phyloP scores from a whole-genome alignment of 2,329 filamentous ascomycete genomes.

The Colletotrichum siamense region DNA sequence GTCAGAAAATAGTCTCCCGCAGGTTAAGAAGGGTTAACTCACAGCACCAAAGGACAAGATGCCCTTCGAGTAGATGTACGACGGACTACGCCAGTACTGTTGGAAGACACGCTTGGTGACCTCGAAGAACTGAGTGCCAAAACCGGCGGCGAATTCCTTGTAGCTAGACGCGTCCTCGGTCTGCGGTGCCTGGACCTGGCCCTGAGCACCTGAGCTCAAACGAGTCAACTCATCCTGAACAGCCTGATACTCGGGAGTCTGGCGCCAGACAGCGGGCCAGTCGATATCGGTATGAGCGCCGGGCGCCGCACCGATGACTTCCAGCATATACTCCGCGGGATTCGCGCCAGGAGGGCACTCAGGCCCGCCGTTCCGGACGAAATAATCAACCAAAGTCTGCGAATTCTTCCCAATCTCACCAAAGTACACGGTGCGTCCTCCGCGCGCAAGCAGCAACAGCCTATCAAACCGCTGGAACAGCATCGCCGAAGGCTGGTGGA shows the following conservation, averaged over 20 bases:
- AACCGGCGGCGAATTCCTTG: slow-evolving; percentile 36
- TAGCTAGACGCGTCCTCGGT: slow-evolving; percentile 26
- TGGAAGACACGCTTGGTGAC: slow-evolving; percentile 40
- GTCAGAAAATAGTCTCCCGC: background rate
- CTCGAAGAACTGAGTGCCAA: slow-evolving; percentile 33
- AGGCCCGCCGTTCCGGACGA: slow-evolving; percentile 51
- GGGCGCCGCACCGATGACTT: slow-evolving; percentile 36
- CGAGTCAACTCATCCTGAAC: slow-evolving; percentile 25
- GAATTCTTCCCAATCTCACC: slow-evolving; percentile 58
- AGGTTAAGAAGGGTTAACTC: background rate
- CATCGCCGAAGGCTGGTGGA: slow-evolving; percentile 24
- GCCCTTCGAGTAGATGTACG: slow-evolving; percentile 66
- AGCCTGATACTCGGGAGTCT: slow-evolving; percentile 41
- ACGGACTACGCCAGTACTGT: slow-evolving; percentile 50
- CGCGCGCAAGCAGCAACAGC: slow-evolving; percentile 14
- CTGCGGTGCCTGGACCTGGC: background rate
- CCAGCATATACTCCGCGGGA: slow-evolving; percentile 56
- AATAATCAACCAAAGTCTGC: slow-evolving; percentile 53
- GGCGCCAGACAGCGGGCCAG: slow-evolving; percentile 51
- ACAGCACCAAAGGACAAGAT: slow-evolving; percentile 25
- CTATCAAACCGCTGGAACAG: slow-evolving; percentile 25
- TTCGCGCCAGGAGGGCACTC: slow-evolving; percentile 55
- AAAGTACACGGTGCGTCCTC: slow-evolving; percentile 53
- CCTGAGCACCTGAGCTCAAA: background rate
- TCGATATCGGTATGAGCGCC: slow-evolving; percentile 52